Conservation (phyloP, 164 flowering plant species). For the Piper longum region DNA sequence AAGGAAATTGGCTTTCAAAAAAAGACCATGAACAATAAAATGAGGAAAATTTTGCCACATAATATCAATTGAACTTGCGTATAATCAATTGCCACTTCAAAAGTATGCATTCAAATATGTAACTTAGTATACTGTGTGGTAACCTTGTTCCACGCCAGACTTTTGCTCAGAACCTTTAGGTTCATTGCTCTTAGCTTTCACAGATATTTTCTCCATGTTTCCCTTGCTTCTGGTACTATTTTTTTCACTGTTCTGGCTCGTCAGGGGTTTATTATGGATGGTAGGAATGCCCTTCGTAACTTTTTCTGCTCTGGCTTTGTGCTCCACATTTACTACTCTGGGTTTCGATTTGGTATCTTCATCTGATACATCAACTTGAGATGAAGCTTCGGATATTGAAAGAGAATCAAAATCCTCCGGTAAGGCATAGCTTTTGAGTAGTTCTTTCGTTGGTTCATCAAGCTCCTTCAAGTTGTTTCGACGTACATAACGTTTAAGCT, state of each 20-base stretch:
- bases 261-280: conserved; percentile 16
- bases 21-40: too few species aligned
- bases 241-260: conserved; percentile 20
- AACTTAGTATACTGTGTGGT: not conserved
- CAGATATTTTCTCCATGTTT: conserved; percentile 28
- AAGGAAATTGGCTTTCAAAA: too few species aligned
- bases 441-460: conserved; percentile 42
- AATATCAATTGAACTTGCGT: too few species aligned
- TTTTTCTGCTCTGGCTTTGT: conserved; percentile 24
- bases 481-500: conserved; percentile 51
- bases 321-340: conserved; percentile 34
- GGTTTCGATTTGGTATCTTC: conserved; percentile 61
- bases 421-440: conserved; percentile 40
- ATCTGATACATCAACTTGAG: conserved; percentile 50
- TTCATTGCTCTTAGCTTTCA: conserved; percentile 23
- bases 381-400: conserved; percentile 43
- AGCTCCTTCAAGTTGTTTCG: conserved; percentile 47
- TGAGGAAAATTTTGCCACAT: too few species aligned
- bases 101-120: too few species aligned
- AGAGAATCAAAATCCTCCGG: conserved; percentile 38
- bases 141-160: conserved; percentile 30
- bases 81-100: too few species aligned
- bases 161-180: conserved; percentile 27
- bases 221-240: conserved; percentile 8
- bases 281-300: conserved; percentile 17